Evolutionary conservation across 164 flowering plant genomes (phyloP), one percentile per base, ranked within the genome.

Genomic region (Kalanchoe fedtschenkoi): DNA sequence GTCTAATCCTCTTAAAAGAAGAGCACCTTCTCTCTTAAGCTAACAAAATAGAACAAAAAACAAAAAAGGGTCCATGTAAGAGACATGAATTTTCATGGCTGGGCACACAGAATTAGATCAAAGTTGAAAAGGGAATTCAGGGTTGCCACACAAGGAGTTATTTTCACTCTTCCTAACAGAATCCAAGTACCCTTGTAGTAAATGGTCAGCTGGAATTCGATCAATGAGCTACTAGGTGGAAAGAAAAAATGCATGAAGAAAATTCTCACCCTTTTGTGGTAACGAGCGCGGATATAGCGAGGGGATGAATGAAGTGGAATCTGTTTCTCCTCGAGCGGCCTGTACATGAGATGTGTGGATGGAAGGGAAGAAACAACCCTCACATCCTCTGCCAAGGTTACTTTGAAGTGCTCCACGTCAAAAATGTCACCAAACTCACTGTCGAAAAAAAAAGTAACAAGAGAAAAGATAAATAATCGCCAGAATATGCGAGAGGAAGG

Each of bases 351-450:
- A 77, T 91, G 96, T 0, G 97, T 91, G 0, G 99, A 89, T 1
- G 99, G 99, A 55, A 95, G 76, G 15, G 98, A 85, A 11, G 95
- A 87, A 62, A 92, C 89, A 44, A 92, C 63, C 21, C 81, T 65
- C 0, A 92, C 93, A 75, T 92, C 95, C 63, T 86, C 30, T 0
- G 80, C 88, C 41, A 92, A 85, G 33, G 74, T 81, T 22, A 61
- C 80, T 82, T 86, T 92, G 83, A 92, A 92, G 61, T 92, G 93
- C 62, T 87, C 95, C 81, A 87, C 65, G 70, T 92, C 98, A 69
- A 92, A 92, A 65, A 92, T 92, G 78, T 92, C 98, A 66, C 89
- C 74, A 64, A 92, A 92, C 66, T 92, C 98, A 72, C 98, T 92
- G 83, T 82, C 72, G 24, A 62, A 53, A 58, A 21, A 17, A 13